Percentiles rank a stretch among this genome's conserved stretches.
phyloP scores from a whole-genome alignment of 2,329 filamentous ascomycete species.

The Phaeosphaeriaceae sp. region DNA sequence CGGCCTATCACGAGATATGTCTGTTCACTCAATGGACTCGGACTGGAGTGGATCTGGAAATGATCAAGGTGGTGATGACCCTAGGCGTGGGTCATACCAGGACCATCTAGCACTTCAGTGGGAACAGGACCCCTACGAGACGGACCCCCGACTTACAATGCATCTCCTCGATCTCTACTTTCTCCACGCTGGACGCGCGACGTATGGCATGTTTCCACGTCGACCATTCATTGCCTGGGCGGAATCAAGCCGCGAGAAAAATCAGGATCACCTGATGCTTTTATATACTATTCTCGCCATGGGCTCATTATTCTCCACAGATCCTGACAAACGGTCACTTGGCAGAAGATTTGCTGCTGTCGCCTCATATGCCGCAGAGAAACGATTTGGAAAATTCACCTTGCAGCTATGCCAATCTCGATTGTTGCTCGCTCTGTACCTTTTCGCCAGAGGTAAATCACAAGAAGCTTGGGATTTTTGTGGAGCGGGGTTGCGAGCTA shows the following conservation, averaged over 20 bases:
- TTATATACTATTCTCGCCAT: conserved; percentile 66
- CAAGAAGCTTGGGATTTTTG: conserved; percentile 69
- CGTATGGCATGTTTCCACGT: conserved; percentile 64
- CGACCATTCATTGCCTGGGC: conserved; percentile 63
- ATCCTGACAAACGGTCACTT: conserved; percentile 53
- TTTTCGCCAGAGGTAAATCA: conserved; percentile 66
- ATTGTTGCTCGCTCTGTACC: conserved; percentile 71
- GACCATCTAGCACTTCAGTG: conserved; percentile 49
- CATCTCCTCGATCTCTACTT: conserved; percentile 66
- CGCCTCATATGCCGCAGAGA: conserved; percentile 64
- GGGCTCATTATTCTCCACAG: conserved; percentile 62
- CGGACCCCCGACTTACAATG: conserved; percentile 57
- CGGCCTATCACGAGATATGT: conserved; percentile 38
- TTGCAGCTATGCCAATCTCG: conserved; percentile 72
- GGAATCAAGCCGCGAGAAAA: conserved; percentile 56
- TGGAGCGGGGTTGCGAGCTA: conserved; percentile 66
- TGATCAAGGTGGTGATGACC: conserved; percentile 34
- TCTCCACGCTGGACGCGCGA: conserved; percentile 60
- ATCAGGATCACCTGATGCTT: conserved; percentile 64
- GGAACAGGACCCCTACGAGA: conserved; percentile 62
- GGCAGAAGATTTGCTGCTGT: conserved; percentile 61
- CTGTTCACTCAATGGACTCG: conserved; percentile 42
- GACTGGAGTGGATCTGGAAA: conserved; percentile 43
- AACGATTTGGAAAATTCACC: conserved; percentile 59
- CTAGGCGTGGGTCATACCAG: conserved; percentile 39